Evolutionary conservation across 2,329 filamentous ascomycete species (phyloP).

Genomic region (Sclerotinia glacialis): DNA sequence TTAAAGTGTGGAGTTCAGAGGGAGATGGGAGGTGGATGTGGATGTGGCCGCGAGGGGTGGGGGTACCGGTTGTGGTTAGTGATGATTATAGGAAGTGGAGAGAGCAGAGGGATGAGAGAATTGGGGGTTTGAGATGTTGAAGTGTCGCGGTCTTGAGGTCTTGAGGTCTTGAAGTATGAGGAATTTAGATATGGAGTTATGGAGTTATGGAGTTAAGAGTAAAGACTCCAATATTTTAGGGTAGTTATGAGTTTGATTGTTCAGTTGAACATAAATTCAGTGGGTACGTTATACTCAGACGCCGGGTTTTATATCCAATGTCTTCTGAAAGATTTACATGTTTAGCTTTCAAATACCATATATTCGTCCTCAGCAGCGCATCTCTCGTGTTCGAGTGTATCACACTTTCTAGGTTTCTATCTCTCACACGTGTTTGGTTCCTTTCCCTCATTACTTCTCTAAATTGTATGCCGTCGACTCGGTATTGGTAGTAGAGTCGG

Average conservation of each 20-base stretch:
- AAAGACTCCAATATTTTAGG: not conserved
- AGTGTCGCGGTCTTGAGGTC: accelerated
- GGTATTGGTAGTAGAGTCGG: not conserved
- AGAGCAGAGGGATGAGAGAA: not conserved
- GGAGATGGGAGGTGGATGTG: constrained; percentile 7
- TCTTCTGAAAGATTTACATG: not conserved
- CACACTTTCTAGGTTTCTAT: not conserved
- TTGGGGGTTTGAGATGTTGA: not conserved
- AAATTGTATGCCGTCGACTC: not conserved
- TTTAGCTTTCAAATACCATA: not conserved
- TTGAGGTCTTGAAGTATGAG: too few relatives aligned
- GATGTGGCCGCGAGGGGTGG: constrained; percentile 13
- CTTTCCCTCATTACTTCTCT: not conserved
- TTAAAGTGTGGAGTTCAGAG: not conserved
- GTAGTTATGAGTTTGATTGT: not conserved
- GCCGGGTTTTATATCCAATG: not conserved
- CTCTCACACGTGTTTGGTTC: not conserved
- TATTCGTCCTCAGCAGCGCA: too few relatives aligned
- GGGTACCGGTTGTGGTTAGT: not conserved
- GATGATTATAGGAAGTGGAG: constrained; percentile 16
- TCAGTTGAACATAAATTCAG: not conserved
- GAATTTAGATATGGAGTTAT: not conserved
- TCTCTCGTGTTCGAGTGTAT: too few relatives aligned
- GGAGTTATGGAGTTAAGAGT: not conserved
- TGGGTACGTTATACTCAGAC: not conserved